These are phyloP conservation scores for Wallacemonas rigidus DNA, from an alignment of 208 protist species.

Conservation along the genomic window DNA sequence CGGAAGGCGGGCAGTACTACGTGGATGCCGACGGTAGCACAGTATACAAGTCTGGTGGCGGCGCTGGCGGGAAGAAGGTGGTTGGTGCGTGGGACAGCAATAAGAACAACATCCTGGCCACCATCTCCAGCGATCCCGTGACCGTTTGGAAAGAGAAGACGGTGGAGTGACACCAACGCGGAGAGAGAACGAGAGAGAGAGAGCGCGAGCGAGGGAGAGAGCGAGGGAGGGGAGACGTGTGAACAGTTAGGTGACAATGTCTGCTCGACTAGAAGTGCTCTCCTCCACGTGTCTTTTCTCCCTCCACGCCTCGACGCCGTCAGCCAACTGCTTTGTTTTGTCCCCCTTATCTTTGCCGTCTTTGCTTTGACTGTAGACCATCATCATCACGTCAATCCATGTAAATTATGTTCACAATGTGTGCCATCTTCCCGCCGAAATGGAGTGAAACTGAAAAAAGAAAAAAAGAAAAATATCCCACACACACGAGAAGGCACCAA, in stretches of 20 bases:
- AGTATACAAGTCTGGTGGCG: conserved; percentile 60
- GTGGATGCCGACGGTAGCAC: conserved; percentile 73
- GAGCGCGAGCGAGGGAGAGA: background rate
- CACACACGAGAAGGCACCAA: no score
- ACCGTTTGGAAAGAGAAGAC: conserved; percentile 68
- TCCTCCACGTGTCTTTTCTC: no score
- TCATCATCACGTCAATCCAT: background rate
- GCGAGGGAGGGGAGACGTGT: background rate
- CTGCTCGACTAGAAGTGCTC: no score
- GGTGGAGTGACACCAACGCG: conserved; percentile 25
- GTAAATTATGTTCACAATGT: background rate
- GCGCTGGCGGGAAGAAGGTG: conserved; percentile 10
- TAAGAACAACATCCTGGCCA: conserved; percentile 30
- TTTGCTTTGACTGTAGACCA: no score
- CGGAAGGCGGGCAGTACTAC: conserved; percentile 65
- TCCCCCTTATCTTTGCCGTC: no score
- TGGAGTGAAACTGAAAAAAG: background rate
- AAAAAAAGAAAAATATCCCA: background rate
- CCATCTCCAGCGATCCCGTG: conserved; percentile 50
- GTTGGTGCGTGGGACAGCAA: conserved; percentile 14
- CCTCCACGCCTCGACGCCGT: no score
- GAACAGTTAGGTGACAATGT: no score
- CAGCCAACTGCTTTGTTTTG: no score
- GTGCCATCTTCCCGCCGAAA: background rate
- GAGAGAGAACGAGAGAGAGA: background rate